These are phyloP conservation scores for Sclerotinia minor DNA, from an alignment of 2,329 filamentous ascomycete genomes.

Conservation along the genomic window DNA sequence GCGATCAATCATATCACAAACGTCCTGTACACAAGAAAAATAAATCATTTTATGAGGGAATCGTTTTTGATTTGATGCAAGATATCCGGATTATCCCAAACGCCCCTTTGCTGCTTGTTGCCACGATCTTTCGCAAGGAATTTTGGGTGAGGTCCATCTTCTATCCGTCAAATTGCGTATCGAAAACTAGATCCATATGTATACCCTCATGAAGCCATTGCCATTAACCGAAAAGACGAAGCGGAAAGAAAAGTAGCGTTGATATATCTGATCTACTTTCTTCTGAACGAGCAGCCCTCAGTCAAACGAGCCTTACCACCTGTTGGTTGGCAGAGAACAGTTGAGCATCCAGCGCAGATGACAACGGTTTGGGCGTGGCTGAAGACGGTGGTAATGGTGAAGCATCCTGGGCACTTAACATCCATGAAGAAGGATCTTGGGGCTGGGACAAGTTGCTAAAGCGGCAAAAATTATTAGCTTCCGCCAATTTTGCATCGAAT, in stretches of 20 bases:
- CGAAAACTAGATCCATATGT: slow-evolving; percentile 31
- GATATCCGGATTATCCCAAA: slow-evolving; percentile 78
- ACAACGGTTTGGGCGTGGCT: slow-evolving; percentile 99
- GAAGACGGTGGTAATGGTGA: slow-evolving; percentile 99
- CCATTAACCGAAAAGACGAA: slow-evolving; percentile 37
- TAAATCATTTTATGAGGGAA: slow-evolving; percentile 35
- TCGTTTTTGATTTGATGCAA: slow-evolving; percentile 58
- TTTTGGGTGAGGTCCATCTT: slow-evolving; percentile 62
- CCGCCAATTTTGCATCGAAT: background rate
- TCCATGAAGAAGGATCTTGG: slow-evolving; percentile 99
- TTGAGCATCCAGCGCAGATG: slow-evolving; percentile 99
- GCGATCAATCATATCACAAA: slow-evolving; percentile 37
- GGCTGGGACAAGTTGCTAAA: slow-evolving; percentile 85
- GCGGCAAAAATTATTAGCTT: slow-evolving; percentile 24
- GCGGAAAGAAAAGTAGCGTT: slow-evolving; percentile 45
- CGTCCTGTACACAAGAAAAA: slow-evolving; percentile 36
- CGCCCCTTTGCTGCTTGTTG: slow-evolving; percentile 55
- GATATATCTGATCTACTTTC: slow-evolving; percentile 77
- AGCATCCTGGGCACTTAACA: slow-evolving; percentile 99
- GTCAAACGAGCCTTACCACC: slow-evolving; percentile 99
- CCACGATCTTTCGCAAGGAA: slow-evolving; percentile 46
- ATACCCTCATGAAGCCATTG: slow-evolving; percentile 36
- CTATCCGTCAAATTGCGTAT: slow-evolving; percentile 64
- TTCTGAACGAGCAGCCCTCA: slow-evolving; percentile 99
- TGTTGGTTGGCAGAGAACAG: slow-evolving; percentile 98